Conservation (phyloP, 371 early-diverging fungal genomes). For the Rhizomucor miehei region DNA sequence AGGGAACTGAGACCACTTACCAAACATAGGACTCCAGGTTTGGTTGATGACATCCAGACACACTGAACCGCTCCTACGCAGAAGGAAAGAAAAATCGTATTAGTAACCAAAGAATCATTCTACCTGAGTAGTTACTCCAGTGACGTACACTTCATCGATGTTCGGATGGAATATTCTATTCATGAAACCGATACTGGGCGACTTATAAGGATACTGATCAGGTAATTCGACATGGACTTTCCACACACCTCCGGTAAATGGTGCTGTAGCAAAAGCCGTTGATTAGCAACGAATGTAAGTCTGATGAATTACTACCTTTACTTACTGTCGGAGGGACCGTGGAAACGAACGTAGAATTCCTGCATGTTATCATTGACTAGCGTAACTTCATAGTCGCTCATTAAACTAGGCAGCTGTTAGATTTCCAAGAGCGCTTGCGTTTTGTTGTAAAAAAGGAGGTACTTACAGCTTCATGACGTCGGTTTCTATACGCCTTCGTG, state of each 20-base stretch:
- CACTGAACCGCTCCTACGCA: constrained; percentile 92
- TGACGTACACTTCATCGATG: constrained; percentile 95
- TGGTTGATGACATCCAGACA: constrained; percentile 99
- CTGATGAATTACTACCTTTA: constrained; percentile 1
- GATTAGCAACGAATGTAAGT: background rate
- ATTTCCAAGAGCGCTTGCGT: background rate
- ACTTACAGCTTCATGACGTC: constrained; percentile 97
- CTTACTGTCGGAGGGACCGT: constrained; percentile 95
- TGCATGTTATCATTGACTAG: constrained; percentile 98
- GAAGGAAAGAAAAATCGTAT: background rate
- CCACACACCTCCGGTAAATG: constrained; percentile 95
- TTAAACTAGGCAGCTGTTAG: constrained; percentile 61
- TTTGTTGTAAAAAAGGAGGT: background rate
- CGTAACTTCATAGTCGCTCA: constrained; percentile 98
- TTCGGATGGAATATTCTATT: constrained; percentile 99
- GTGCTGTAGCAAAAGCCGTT: constrained; percentile 57
- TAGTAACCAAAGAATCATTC: no score
- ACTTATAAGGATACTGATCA: constrained; percentile 99
- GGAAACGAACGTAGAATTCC: constrained; percentile 94
- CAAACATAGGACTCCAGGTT: constrained; percentile 99
- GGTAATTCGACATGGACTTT: constrained; percentile 98
- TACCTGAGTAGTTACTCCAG: no score
- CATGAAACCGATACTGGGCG: constrained; percentile 99
- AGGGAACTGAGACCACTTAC: constrained; percentile 53
- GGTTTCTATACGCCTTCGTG: constrained; percentile 94